These are phyloP conservation scores for Aspergillus fijiensis DNA, from an alignment of 2,329 filamentous ascomycete species.

Conservation along the genomic window DNA sequence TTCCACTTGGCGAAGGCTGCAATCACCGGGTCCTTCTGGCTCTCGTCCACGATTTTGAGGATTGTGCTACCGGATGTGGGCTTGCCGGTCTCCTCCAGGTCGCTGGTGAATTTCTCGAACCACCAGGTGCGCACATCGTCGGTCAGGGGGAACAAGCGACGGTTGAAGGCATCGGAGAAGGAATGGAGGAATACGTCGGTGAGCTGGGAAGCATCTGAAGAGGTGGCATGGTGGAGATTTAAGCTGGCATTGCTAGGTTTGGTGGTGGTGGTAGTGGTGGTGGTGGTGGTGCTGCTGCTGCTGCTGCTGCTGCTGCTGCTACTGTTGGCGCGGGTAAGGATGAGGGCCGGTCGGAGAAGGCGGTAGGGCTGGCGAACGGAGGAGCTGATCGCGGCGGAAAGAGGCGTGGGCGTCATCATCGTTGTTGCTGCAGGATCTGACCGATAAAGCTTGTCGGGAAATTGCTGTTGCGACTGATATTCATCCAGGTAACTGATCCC, in stretches of 20 bases:
- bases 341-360: not conserved
- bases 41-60: conserved; percentile 5
- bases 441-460: not conserved
- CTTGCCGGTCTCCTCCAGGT: not conserved
- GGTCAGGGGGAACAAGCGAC: conserved; percentile 9
- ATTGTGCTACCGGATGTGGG: not conserved
- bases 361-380: not conserved
- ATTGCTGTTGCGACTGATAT: not conserved
- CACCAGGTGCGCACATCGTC: conserved; percentile 9
- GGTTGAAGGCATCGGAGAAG: conserved; percentile 10
- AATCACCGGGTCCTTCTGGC: not conserved
- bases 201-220: not conserved
- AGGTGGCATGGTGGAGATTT: not conserved
- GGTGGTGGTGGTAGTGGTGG: not conserved
- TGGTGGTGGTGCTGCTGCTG: too few species aligned
- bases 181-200: conserved; percentile 5
- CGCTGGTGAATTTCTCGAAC: not conserved
- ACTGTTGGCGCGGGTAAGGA: not conserved
- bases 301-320: not conserved
- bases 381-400: not conserved
- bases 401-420: not conserved
- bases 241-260: not conserved
- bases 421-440: not conserved
- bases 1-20: conserved; percentile 13
- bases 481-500: not conserved